Evolutionary conservation across 148 eudicot species (phyloP).

Genomic region (Vaccinium macrocarpon): DNA sequence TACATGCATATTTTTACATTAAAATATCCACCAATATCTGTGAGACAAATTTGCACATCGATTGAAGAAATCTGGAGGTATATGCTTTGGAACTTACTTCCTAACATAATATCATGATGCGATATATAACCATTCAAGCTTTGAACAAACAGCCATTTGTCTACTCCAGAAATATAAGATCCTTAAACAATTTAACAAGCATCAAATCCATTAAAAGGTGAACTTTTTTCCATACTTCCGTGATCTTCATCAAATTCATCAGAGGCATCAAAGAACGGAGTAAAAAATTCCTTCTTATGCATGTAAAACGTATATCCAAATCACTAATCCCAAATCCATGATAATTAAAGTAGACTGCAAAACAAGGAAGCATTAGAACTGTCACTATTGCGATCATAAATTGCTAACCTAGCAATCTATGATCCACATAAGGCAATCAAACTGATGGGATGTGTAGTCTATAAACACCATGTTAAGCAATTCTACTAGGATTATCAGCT

Average conservation of each 20-base stretch:
- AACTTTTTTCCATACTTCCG: neutral
- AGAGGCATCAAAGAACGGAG: neutral
- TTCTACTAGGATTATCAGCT: neutral
- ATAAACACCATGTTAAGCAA: neutral
- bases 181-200: neutral
- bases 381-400: neutral
- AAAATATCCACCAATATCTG: too few relatives aligned
- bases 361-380: conserved; percentile 11
- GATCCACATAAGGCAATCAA: conserved; percentile 4
- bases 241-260: neutral
- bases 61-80: neutral
- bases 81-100: neutral
- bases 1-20: neutral
- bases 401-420: neutral
- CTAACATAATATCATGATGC: neutral
- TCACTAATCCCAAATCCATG: conserved; percentile 3
- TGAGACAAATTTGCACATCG: neutral
- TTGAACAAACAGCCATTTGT: neutral
- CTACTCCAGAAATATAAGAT: neutral
- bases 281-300: neutral
- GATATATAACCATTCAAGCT: neutral
- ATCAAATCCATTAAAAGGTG: neutral
- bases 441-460: neutral
- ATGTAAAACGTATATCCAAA: neutral
- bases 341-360: neutral